Evolutionary conservation across 2,329 filamentous ascomycete genomes (phyloP).

Genomic region (Arthroderma sp.): DNA sequence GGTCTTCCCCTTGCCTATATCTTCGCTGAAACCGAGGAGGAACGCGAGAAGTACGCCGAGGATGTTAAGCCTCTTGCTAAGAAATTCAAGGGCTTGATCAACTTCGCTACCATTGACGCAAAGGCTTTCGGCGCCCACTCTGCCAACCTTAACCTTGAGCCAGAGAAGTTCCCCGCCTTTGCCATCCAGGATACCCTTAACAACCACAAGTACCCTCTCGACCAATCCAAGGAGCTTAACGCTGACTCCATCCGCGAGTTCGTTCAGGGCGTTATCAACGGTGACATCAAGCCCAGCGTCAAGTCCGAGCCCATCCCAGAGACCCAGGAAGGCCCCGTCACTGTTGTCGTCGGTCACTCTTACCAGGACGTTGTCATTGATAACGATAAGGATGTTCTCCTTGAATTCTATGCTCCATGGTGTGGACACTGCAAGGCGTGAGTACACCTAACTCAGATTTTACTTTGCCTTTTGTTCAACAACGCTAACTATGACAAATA

Average conservation of each 20-base stretch:
- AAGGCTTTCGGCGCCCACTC: constrained; percentile 89
- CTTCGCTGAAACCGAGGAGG: constrained; percentile 83
- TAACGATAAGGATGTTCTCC: constrained; percentile 87
- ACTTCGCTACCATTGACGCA: constrained; percentile 96
- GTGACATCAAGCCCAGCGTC: constrained; percentile 89
- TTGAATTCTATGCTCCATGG: constrained; percentile 96
- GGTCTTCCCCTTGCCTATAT: constrained; percentile 93
- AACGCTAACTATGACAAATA: constrained; percentile 3
- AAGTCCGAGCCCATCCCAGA: constrained; percentile 97
- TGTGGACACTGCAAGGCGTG: constrained; percentile 58
- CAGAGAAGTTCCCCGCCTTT: constrained; percentile 90
- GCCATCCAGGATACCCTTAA: constrained; percentile 91
- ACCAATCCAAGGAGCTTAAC: constrained; percentile 68
- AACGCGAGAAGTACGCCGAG: constrained; percentile 66
- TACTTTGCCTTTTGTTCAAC: constrained; percentile 1
- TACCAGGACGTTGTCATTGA: constrained; percentile 88
- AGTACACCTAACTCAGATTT: constrained; percentile 15
- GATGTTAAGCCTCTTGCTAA: constrained; percentile 75
- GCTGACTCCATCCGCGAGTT: constrained; percentile 63
- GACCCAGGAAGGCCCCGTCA: constrained; percentile 78
- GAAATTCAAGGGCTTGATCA: constrained; percentile 86
- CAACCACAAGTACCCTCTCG: constrained; percentile 94
- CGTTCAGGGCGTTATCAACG: constrained; percentile 69
- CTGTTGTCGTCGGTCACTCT: constrained; percentile 79
- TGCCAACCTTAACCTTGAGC: constrained; percentile 91